Base-by-base conservation (phyloP, 2,329 filamentous ascomycete species). In the Lanzia echinophila region DNA sequence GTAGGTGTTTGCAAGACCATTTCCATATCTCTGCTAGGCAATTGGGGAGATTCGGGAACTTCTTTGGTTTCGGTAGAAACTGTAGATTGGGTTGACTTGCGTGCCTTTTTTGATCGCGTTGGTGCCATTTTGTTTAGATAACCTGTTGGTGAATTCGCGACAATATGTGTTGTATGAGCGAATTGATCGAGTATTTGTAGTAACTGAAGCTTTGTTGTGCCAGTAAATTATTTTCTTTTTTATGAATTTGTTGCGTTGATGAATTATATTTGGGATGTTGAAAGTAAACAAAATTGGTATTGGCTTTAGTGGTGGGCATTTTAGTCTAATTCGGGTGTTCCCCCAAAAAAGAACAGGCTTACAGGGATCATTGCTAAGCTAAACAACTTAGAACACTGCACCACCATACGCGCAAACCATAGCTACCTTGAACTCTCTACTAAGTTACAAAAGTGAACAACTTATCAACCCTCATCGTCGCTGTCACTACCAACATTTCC, bases 41-140 rank as follows among this genome's bases (percentile, higher is more conserved):
- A 60, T 51, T 62, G 53, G 10, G 64, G 59, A 47, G 63, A 61
- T 17, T 56, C 60, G 55, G 62, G 65, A 45, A 65, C 66, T 50
- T 32, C 63, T 47, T 58, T 59, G 39, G 61, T 55, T 53, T 67
- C 64, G 24, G 60, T 56, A 55, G 62, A 64, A 28, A 51, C 56
- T 53, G 60, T 58, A 38, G 66, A 67, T 58, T 66, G 64, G 4
- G 60, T 71, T 7, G 75, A 74, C 68, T 74, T 75, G 65, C 72
- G 71, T 24, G 41, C 20, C 64, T 77, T 78, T 56, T 64, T 70
- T 46, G 71, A 69, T 63, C 74, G 72, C 53, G 69, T 69, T 51
- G 75, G 75, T 56, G 74, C 72, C 78, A 79, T 81, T 15, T 47
- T 58, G 45, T 45, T 19, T 34, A 22, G 17, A 22, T n/a, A 42